Evolutionary conservation across 75 land plant genomes (phyloP).

Genomic region (Isoetes taiwanensis): DNA sequence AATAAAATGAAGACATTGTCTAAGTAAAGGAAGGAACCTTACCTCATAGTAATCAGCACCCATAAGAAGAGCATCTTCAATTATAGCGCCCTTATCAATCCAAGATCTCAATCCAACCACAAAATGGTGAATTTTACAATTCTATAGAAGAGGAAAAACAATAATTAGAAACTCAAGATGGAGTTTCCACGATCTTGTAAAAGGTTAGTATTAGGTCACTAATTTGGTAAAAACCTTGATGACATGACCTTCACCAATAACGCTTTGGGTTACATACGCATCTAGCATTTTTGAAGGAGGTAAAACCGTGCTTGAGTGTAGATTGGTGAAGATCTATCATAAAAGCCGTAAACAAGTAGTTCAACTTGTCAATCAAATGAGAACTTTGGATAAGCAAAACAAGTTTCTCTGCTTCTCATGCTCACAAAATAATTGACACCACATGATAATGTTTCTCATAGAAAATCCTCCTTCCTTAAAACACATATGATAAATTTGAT

Average conservation of each 20-base stretch:
- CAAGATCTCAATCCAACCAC: constrained; percentile 93
- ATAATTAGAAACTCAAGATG: neutral
- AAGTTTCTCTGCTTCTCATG: too few species aligned
- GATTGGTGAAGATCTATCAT: constrained; percentile 48
- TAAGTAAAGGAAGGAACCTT: too few species aligned
- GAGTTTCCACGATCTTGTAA: neutral
- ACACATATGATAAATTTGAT: too few species aligned
- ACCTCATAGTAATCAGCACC: constrained; percentile 7
- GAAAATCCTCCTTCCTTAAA: too few species aligned
- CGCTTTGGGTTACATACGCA: constrained; percentile 55
- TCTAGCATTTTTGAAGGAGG: constrained; percentile 59
- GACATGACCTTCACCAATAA: constrained; percentile 81
- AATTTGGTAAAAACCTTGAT: too few species aligned
- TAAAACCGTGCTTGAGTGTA: constrained; percentile 66
- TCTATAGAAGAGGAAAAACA: constrained; percentile 47
- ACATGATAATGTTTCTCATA: too few species aligned
- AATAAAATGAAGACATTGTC: too few species aligned
- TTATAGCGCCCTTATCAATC: constrained; percentile 93
- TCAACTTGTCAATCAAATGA: too few species aligned
- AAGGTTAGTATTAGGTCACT: too few species aligned
- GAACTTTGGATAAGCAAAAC: too few species aligned
- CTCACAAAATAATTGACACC: too few species aligned
- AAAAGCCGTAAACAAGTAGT: constrained; percentile 63
- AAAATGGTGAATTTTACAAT: constrained; percentile 90
- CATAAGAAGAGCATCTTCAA: constrained; percentile 12